These are phyloP conservation scores for Botrytis hyacinthi DNA, from an alignment of 2,329 filamentous ascomycete species.

Conservation along the genomic window DNA sequence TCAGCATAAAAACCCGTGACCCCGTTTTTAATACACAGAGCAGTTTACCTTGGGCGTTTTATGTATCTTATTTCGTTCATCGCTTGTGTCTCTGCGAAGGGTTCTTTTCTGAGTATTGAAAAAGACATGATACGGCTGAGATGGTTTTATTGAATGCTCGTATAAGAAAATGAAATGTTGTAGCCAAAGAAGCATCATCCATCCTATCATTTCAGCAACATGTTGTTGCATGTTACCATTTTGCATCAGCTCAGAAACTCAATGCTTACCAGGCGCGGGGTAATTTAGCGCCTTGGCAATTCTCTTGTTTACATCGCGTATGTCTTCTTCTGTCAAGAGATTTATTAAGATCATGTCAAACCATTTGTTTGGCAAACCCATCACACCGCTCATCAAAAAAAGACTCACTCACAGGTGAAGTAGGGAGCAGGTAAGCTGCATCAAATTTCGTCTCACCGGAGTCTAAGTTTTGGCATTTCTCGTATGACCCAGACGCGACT, in stretches of 20 bases:
- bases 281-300: constrained; percentile 2
- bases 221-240: not conserved
- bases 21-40: not conserved
- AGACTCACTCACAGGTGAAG: not conserved
- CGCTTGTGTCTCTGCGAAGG: not conserved
- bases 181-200: not conserved
- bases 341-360: not conserved
- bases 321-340: not conserved
- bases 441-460: not conserved
- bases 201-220: not conserved
- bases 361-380: not conserved
- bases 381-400: not conserved
- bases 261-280: constrained; percentile 1
- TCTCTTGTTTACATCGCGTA: not conserved
- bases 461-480: not conserved
- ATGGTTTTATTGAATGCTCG: not conserved
- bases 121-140: not conserved
- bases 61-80: not conserved
- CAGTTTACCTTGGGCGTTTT: not conserved
- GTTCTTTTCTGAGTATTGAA: not conserved
- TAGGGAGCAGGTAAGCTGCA: not conserved
- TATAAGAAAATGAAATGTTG: not conserved
- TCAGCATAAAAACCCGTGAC: too few species aligned
- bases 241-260: not conserved
- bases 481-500: not conserved